phyloP scores from a whole-genome alignment of 2,329 filamentous ascomycete species.

The Trichoderma sp. region DNA sequence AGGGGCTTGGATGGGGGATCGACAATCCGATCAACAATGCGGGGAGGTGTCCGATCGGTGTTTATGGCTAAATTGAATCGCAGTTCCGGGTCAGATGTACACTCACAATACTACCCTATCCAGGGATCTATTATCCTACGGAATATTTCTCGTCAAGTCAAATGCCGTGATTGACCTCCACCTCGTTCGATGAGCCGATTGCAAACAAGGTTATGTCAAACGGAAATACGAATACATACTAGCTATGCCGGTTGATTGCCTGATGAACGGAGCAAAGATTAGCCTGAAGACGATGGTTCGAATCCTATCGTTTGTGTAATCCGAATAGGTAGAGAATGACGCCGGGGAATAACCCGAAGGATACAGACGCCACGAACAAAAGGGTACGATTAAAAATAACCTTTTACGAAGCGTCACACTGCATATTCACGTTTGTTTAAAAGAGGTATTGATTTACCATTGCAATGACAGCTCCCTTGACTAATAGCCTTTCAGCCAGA shows the following conservation, averaged over 20 bases:
- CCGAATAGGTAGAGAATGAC: too few species aligned
- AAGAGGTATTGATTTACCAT: not conserved
- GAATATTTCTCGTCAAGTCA: not conserved
- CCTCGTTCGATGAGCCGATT: not conserved
- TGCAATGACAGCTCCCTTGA: too few species aligned
- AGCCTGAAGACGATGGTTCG: not conserved
- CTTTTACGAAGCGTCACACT: not conserved
- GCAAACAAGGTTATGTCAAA: not conserved
- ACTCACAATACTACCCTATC: not conserved
- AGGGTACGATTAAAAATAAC: not conserved
- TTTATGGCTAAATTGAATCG: constrained; percentile 1
- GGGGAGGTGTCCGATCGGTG: constrained; percentile 6
- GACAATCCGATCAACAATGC: constrained; percentile 3
- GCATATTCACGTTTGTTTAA: not conserved
- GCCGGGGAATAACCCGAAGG: not conserved
- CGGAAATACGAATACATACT: not conserved
- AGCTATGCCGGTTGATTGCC: not conserved
- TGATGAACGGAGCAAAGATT: not conserved
- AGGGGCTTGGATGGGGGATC: not conserved
- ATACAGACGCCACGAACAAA: not conserved
- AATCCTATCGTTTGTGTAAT: not conserved
- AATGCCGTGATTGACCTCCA: not conserved
- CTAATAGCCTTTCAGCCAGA: not conserved
- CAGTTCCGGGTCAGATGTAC: not conserved
- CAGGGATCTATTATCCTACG: constrained; percentile 14